Evolutionary conservation across 1,139 yeast species (phyloP).

Genomic region (Wickerhamomyces sp.): DNA sequence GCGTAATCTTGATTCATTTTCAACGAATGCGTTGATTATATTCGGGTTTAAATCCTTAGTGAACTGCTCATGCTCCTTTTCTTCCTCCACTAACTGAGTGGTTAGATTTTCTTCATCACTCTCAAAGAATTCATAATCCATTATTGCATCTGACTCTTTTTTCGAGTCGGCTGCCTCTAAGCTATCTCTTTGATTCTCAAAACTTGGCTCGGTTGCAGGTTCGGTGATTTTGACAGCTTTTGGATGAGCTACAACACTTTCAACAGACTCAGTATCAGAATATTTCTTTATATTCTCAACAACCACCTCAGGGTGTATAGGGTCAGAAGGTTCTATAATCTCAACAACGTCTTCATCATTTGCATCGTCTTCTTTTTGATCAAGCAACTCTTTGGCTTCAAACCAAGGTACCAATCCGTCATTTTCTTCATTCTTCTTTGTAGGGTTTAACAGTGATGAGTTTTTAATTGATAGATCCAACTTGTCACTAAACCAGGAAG

Average conservation of each 20-base stretch:
- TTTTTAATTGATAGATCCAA: neutral
- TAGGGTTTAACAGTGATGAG: conserved; percentile 7
- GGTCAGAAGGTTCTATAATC: conserved; percentile 5
- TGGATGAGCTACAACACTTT: neutral
- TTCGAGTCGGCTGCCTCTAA: too few relatives aligned
- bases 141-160: neutral
- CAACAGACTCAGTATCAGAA: conserved; percentile 10
- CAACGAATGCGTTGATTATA: conserved; percentile 5
- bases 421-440: neutral
- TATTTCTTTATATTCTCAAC: conserved; percentile 4
- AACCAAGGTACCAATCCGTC: conserved; percentile 19
- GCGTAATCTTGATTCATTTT: conserved; percentile 35
- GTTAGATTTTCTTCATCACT: conserved; percentile 30
- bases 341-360: conserved; percentile 5
- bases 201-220: neutral
- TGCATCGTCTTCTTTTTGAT: conserved; percentile 4
- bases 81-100: conserved; percentile 63
- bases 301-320: neutral
- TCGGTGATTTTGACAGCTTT: neutral
- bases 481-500: conserved; percentile 15
- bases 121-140: conserved; percentile 17
- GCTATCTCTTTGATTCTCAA: too few relatives aligned
- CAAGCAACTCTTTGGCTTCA: conserved; percentile 19
- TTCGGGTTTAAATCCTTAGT: conserved; percentile 40
- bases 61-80: conserved; percentile 65